phyloP scores from a whole-genome alignment of 2,329 filamentous ascomycete genomes.

The Albophoma yamanashiensis region DNA sequence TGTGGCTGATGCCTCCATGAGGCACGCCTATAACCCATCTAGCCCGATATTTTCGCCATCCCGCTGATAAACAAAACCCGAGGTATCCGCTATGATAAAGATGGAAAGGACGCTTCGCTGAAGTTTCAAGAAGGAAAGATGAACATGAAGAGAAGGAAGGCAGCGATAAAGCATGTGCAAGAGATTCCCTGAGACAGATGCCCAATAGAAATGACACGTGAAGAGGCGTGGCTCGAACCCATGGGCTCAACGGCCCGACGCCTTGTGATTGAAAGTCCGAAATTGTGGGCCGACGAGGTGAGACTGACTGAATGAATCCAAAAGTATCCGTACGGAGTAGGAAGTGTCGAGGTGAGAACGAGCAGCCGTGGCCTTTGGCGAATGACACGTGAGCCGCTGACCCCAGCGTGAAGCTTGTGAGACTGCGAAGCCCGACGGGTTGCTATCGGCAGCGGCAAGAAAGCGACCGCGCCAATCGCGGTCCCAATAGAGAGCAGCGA shows the following conservation, averaged over 20 bases:
- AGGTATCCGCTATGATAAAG: not conserved
- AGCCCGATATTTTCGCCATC: not conserved
- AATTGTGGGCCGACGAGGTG: not conserved
- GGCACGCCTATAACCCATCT: not conserved
- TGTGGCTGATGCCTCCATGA: not conserved
- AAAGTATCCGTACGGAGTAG: no score
- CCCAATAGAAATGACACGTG: not conserved
- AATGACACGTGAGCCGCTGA: not conserved
- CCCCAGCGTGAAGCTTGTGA: not conserved
- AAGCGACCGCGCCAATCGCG: not conserved
- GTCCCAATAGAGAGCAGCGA: not conserved
- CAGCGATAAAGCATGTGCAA: not conserved
- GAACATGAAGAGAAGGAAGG: not conserved
- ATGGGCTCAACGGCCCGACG: not conserved
- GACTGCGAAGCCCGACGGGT: not conserved
- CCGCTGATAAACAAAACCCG: not conserved
- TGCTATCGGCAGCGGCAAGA: not conserved
- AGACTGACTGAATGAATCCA: not conserved
- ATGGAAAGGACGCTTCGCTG: conserved; percentile 1
- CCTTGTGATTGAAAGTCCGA: not conserved
- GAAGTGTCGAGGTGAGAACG: not conserved
- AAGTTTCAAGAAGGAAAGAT: not conserved
- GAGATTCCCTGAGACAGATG: not conserved
- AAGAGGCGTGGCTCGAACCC: not conserved
- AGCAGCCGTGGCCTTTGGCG: not conserved